Base-by-base conservation (phyloP, 2,329 filamentous ascomycete genomes). In the Penicillium sp. region DNA sequence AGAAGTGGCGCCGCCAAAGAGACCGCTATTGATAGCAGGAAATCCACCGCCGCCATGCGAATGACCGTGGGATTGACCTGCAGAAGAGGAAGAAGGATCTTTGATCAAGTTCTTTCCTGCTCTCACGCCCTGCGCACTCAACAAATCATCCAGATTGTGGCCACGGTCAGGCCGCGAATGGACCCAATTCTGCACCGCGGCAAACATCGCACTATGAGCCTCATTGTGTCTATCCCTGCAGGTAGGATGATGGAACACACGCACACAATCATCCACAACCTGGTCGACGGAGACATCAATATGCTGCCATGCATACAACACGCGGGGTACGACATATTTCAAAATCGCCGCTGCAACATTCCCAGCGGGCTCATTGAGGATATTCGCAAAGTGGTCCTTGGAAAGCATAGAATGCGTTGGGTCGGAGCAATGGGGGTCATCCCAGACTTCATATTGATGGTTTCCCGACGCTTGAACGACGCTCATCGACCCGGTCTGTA, bases 291-390 rank as follows among this genome's bases (percentile, higher is more conserved):
- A 84, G 0, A 96, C 86, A 45, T 87, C 85, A 2, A 88, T 83
- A 69, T 97, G 89, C 62, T 97, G 90, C 91, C 92, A 97, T 3
- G 92, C 93, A 68, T 93, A 96, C 20, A 99, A 80, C 48, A 97
- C 77, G 33, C 93, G 89, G 1, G 93, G 93, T 1, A 91, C 90
- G 30, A 89, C 84, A 65, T 96, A 97, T 77, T 95, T 86, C 23
- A 97, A 76, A 58, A 96, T 88, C 0, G 85, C 86, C 5, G 86
- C 78, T 7, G 89, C 88, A 14, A 92, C 82, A 43, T 85, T 80
- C 5, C 89, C 88, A n/a, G 88, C 88, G 59, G 87, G 88, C 9
- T 88, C 83, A 74, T 92, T 91, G 56, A 92, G 77, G 9, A 90
- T 73, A 66, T 92, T 91, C 61, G 87, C 89, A 66, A 92, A 93